Conservation (phyloP, 768 basidiomycete species). For the Chalciporus chontae region DNA sequence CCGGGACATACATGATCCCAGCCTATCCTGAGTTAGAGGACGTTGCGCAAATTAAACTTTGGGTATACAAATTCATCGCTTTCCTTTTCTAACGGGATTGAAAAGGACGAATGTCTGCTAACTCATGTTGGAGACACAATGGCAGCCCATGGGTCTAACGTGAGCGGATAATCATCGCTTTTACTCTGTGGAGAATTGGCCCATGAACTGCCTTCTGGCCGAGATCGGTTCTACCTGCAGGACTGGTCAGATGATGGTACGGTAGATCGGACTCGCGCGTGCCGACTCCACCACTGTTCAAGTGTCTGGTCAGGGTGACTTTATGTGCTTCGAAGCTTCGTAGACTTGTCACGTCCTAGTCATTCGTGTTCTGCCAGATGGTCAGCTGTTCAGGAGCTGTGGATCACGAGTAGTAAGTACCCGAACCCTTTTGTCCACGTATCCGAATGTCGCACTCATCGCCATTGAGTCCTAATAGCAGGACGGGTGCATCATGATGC, state of each 20-base stretch:
- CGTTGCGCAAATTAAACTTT: too few relatives aligned
- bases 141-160: neutral
- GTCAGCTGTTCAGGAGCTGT: slow-evolving; percentile 1
- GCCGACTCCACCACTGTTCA: neutral
- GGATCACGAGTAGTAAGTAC: neutral
- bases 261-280: neutral
- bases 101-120: too few relatives aligned
- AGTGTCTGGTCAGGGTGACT: neutral
- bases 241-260: neutral
- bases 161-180: neutral
- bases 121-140: too few relatives aligned
- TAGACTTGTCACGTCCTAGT: neutral
- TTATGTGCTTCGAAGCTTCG: neutral
- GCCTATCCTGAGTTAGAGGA: too few relatives aligned
- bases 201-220: neutral
- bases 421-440: slow-evolving; percentile 4
- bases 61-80: too few relatives aligned
- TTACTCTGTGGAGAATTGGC: neutral
- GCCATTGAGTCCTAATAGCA: too few relatives aligned
- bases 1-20: too few relatives aligned
- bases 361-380: neutral
- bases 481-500: slow-evolving; percentile 3
- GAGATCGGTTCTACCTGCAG: neutral
- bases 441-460: too few relatives aligned
- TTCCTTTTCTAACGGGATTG: too few relatives aligned